Percentiles rank a stretch among this genome's conserved stretches.
Evolutionary conservation across 1,284 basidiomycete species (phyloP).

Genomic region (Apiotrichum gracile): DNA sequence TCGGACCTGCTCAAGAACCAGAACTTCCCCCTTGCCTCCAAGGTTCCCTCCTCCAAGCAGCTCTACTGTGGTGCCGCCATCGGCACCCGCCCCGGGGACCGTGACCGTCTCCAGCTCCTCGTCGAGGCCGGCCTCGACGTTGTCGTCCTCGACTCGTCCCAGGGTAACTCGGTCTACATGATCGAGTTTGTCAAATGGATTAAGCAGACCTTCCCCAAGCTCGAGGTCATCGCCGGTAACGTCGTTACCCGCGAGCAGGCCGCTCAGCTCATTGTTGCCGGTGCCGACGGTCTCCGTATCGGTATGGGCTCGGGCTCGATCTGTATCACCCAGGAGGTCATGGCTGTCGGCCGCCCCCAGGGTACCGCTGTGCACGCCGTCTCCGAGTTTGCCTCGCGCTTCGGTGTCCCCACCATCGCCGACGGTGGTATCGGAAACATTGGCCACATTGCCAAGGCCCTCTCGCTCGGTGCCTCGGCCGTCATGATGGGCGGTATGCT

Average conservation of each 20-base stretch:
- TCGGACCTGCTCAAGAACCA: conserved; percentile 98
- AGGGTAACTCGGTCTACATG: conserved; percentile 93
- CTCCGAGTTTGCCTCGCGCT: conserved; percentile 78
- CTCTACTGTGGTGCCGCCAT: conserved; percentile 96
- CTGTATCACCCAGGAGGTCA: conserved; percentile 99
- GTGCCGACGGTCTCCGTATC: conserved; percentile 87
- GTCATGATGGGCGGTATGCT: conserved; percentile 99
- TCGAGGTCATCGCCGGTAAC: conserved; percentile 94
- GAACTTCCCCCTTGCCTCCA: conserved; percentile 91
- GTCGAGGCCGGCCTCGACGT: conserved; percentile 95
- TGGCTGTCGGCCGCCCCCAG: conserved; percentile 98
- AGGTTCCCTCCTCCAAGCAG: conserved; percentile 88
- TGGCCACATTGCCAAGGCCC: conserved; percentile 95
- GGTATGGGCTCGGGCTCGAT: conserved; percentile 99
- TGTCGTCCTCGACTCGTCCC: conserved; percentile 89
- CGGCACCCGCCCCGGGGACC: conserved; percentile 85
- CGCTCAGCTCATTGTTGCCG: conserved; percentile 85
- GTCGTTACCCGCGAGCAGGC: conserved; percentile 98
- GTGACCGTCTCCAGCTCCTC: conserved; percentile 75
- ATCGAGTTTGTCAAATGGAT: conserved; percentile 95
- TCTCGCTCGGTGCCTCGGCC: conserved; percentile 85
- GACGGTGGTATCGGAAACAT: conserved; percentile 96
- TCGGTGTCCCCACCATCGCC: conserved; percentile 96
- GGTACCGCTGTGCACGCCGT: conserved; percentile 94
- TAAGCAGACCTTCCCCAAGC: conserved; percentile 73